Conservation (phyloP, 768 basidiomycete species). For the Myochromella boudieri region DNA sequence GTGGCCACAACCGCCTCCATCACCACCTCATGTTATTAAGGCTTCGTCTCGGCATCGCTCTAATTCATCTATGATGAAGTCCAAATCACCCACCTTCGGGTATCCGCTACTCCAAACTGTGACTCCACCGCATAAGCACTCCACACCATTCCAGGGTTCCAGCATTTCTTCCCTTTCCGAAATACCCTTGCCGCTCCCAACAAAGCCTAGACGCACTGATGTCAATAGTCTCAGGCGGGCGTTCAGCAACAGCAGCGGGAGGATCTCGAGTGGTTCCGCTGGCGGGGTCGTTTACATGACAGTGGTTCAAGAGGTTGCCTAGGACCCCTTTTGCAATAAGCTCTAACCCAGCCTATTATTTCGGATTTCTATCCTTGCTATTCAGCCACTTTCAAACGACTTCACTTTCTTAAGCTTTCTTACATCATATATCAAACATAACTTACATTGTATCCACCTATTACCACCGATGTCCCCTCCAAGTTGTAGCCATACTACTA, state of each 20-base stretch:
- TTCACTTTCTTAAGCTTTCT: no score
- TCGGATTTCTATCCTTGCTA: neutral
- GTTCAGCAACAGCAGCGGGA: conserved; percentile 27
- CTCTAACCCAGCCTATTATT: no score
- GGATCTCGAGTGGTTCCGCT: conserved; percentile 17
- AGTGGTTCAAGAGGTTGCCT: conserved; percentile 40
- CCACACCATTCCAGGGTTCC: conserved; percentile 32
- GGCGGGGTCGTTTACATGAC: conserved; percentile 44
- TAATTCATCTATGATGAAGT: conserved; percentile 1
- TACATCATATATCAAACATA: no score
- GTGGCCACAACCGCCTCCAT: conserved; percentile 39
- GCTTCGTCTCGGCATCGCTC: conserved; percentile 1
- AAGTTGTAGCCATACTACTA: no score
- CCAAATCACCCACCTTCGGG: conserved; percentile 15
- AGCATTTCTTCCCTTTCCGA: conserved; percentile 25
- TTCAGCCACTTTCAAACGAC: no score
- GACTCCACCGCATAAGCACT: conserved; percentile 18
- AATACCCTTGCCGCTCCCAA: conserved; percentile 9
- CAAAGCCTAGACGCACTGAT: conserved; percentile 20
- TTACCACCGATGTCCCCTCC: no score
- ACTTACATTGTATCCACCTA: no score
- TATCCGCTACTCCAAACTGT: conserved; percentile 19
- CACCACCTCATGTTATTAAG: conserved; percentile 6
- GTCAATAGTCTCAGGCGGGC: conserved; percentile 26
- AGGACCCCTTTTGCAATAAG: neutral